Conservation (phyloP, 805 yeast species). For the Saccharomycopsis sp. region DNA sequence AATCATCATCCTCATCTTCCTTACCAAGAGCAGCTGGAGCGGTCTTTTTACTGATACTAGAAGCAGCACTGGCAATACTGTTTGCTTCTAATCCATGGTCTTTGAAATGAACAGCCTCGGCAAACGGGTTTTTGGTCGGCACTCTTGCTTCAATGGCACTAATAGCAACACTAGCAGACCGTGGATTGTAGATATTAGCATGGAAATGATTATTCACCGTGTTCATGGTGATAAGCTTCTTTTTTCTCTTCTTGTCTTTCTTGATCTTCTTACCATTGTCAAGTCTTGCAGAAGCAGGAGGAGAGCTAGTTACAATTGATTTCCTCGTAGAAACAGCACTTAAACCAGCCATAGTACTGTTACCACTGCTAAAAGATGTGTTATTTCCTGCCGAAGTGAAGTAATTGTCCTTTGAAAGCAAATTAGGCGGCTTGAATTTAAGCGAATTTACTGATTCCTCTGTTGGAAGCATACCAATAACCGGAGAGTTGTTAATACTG, state of each 20-base stretch:
- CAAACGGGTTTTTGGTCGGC: neutral
- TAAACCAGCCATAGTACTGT: neutral
- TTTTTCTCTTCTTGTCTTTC: neutral
- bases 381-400: neutral
- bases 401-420: constrained; percentile 17
- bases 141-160: neutral
- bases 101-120: neutral
- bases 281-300: neutral
- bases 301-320: neutral
- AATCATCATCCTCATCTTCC: constrained; percentile 8
- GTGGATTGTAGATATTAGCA: neutral
- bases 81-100: neutral
- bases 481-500: neutral
- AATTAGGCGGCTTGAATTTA: constrained; percentile 13
- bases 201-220: neutral
- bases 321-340: neutral
- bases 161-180: neutral
- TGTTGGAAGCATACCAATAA: too few relatives aligned
- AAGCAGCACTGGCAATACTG: neutral
- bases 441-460: constrained; percentile 1
- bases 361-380: neutral
- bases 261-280: neutral
- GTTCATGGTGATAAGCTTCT: neutral
- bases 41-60: neutral
- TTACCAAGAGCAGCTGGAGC: neutral